phyloP scores from a whole-genome alignment of 495 filamentous ascomycete species.

The Aspergillus mulundensis region DNA sequence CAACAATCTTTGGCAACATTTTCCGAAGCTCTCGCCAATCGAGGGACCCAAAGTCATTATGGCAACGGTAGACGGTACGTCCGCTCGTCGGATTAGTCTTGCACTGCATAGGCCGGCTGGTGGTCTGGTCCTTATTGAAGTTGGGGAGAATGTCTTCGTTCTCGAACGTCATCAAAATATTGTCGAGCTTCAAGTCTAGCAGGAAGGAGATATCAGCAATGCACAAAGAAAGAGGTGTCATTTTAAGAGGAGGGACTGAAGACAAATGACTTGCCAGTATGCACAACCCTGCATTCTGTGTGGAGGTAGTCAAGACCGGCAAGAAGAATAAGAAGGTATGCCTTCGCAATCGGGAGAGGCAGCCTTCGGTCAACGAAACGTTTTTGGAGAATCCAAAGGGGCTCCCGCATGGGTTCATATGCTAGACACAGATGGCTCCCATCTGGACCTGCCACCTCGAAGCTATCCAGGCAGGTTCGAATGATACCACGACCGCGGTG shows the following conservation, averaged over 20 bases:
- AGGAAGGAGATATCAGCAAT: background rate
- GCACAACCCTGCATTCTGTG: slow-evolving; percentile 27
- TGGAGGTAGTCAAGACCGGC: slow-evolving; percentile 36
- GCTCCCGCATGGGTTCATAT: slow-evolving; percentile 29
- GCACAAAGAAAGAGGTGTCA: background rate
- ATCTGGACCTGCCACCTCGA: slow-evolving; percentile 19
- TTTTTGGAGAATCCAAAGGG: slow-evolving; percentile 21
- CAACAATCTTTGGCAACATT: slow-evolving; percentile 60
- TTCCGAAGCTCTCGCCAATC: slow-evolving; percentile 12
- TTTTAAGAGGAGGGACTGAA: background rate
- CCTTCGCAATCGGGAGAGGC: slow-evolving; percentile 21
- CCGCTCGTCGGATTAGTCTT: slow-evolving; percentile 22
- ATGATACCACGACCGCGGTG: slow-evolving; percentile 20
- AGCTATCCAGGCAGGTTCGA: slow-evolving; percentile 12
- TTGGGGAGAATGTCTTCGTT: slow-evolving; percentile 25
- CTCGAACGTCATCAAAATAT: slow-evolving; percentile 33
- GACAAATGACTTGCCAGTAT: slow-evolving; percentile 18
- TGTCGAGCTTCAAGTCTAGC: slow-evolving; percentile 34
- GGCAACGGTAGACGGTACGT: slow-evolving; percentile 25
- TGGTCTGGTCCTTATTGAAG: slow-evolving; percentile 14
- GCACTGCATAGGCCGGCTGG: slow-evolving; percentile 23
- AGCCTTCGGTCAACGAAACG: slow-evolving; percentile 16
- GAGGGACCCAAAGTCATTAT: slow-evolving; percentile 30
- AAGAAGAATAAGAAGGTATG: slow-evolving; percentile 26
- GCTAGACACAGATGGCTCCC: slow-evolving; percentile 30